phyloP scores from a whole-genome alignment of 1,284 basidiomycete species.

The Malassezia slooffiae region DNA sequence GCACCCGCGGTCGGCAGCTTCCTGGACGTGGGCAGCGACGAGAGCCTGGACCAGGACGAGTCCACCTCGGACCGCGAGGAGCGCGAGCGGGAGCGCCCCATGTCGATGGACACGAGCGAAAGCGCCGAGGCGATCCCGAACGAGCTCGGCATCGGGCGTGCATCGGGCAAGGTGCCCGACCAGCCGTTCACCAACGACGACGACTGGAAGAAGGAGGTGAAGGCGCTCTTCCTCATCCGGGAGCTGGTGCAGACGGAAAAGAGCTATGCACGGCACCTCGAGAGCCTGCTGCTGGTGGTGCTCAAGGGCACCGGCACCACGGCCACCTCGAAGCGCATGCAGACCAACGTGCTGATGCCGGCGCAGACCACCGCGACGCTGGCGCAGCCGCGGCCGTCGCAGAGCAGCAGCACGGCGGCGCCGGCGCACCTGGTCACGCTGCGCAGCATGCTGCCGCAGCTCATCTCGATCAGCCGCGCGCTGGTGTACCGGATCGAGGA shows the following conservation, averaged over 20 bases:
- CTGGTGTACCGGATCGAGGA: conserved; percentile 36
- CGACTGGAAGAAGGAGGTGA: conserved; percentile 44
- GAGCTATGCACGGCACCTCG: conserved; percentile 37
- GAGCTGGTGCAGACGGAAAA: conserved; percentile 43
- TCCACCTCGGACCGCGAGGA: neutral
- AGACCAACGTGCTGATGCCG: conserved; percentile 16
- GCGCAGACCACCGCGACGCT: neutral
- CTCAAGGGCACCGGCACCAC: conserved; percentile 19
- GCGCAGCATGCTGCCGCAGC: conserved; percentile 32
- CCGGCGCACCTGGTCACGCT: conserved; percentile 28
- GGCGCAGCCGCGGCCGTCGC: conserved; percentile 3
- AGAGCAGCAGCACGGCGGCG: conserved; percentile 5
- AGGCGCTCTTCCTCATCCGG: conserved; percentile 40
- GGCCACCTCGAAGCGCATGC: conserved; percentile 9
- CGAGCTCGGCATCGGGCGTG: conserved; percentile 29
- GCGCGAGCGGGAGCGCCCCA: neutral
- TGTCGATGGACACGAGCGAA: conserved; percentile 1
- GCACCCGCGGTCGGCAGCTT: conserved; percentile 3
- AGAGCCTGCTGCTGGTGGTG: conserved; percentile 29
- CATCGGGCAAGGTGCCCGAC: conserved; percentile 29
- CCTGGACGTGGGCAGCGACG: conserved; percentile 6
- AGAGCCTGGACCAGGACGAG: neutral
- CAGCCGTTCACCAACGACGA: conserved; percentile 35
- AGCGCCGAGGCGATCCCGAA: conserved; percentile 21
- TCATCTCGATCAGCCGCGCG: conserved; percentile 39